Base-by-base conservation (phyloP, 2,329 filamentous ascomycete genomes). In the Calonectria montana region DNA sequence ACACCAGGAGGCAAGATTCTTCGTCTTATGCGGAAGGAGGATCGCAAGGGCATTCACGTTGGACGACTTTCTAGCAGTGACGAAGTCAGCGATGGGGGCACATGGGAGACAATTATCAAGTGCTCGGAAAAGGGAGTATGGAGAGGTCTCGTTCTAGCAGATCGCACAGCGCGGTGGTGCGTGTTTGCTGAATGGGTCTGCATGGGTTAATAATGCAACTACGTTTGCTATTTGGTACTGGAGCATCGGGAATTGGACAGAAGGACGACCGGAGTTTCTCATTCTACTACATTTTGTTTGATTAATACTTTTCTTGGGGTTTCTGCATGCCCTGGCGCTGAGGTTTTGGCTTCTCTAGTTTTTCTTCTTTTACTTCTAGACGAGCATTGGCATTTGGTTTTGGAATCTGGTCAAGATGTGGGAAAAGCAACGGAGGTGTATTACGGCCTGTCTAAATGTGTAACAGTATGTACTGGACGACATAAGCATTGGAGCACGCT, bases 1-100 rank as follows among this genome's bases (percentile, higher is more conserved):
- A 95, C 94, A 7, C 97, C 97, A 0, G 94, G 93, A 35, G 97
- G 97, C 73, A 98, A 98, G 86, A 98, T 99, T 77, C 90, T 98
- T 71, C 89, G 97, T 65, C 87, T 97, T 80, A 95, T 95, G 87
- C 88, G 94, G 77, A 96, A 96, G 86, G 94, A 92, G 78, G 93
- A 95, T 74, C 88, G 89, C 78, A 89, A 88, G 80, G 87, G 86
- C 67, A 85, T 87, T 72, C 88, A 86, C 57, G 85, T 86, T 27
- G 87, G 85, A 55, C 85, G 85, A 66, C 77, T 78, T 53, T 82
- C 76, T 27, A 82, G 81, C 3, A 87, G 88, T 2, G 92, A 93
- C 65, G 91, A 91, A 35, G 81, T 83, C 21, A 91, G 91, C 47
- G 91, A 95, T 75, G 94, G 93, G 21, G 94, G 92, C 47, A 92